A percentile compares a stretch with the other conserved stretches of the same genome.
These are phyloP conservation scores for Gnetum montanum DNA, from an alignment of 75 land plant genomes.

Conservation along the genomic window DNA sequence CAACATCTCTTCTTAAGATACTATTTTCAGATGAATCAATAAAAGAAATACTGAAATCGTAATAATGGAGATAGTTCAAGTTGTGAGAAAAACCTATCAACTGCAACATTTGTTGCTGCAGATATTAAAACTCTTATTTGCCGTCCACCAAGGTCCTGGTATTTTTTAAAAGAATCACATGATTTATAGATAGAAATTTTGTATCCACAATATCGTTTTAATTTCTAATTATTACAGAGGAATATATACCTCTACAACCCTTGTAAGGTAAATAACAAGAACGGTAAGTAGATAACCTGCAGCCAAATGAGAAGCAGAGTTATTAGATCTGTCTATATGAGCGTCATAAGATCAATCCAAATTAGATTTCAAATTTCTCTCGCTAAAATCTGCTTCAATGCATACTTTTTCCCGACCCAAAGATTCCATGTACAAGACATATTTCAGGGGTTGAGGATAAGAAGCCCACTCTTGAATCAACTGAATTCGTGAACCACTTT, in stretches of 20 bases:
- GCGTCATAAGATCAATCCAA: background rate
- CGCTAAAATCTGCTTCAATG: too few relatives aligned
- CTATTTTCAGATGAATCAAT: too few relatives aligned
- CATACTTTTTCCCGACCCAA: slow-evolving; percentile 26
- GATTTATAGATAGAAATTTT: too few relatives aligned
- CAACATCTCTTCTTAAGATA: too few relatives aligned
- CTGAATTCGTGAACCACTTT: slow-evolving; percentile 10
- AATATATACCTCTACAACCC: slow-evolving; percentile 11
- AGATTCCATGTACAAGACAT: slow-evolving; percentile 27
- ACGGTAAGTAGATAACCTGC: slow-evolving; percentile 23
- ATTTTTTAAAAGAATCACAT: too few relatives aligned
- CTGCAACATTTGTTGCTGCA: slow-evolving; percentile 25
- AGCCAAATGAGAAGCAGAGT: background rate
- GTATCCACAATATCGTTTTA: too few relatives aligned
- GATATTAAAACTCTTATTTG: slow-evolving; percentile 14
- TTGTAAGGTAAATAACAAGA: slow-evolving; percentile 16
- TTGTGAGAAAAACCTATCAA: slow-evolving; percentile 16
- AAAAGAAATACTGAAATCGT: too few relatives aligned
- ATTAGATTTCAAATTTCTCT: slow-evolving; percentile 5
- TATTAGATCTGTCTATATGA: background rate
- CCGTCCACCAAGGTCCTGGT: background rate
- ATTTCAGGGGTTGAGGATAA: slow-evolving; percentile 9
- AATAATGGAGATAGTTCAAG: too few relatives aligned
- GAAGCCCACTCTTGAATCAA: background rate
- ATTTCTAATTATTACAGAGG: too few relatives aligned